Percentiles rank a stretch among this genome's conserved stretches.
Conservation (phyloP, 257 asterid genomes). For the Solanum okadae region DNA sequence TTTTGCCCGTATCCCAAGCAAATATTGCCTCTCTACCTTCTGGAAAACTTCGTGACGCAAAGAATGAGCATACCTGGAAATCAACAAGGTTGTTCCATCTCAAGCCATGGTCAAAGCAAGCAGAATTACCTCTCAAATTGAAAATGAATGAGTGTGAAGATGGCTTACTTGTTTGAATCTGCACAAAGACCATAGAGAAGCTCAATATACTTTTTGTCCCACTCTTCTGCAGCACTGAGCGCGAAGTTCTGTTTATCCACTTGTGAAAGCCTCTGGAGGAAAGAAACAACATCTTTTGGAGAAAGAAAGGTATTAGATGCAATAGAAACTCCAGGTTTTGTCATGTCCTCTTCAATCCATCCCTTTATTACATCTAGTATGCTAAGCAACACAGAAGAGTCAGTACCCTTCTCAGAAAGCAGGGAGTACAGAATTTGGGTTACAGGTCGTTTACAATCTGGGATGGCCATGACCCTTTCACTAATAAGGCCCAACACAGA, state of each 20-base stretch:
- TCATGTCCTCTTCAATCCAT: conserved; percentile 85
- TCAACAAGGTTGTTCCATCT: conserved; percentile 14
- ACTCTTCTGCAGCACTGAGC: conserved; percentile 57
- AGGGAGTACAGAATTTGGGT: conserved; percentile 74
- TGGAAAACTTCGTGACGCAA: conserved; percentile 88
- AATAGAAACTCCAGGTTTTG: conserved; percentile 64
- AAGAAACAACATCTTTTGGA: conserved; percentile 81
- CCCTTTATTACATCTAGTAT: conserved; percentile 80
- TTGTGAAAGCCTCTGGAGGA: conserved; percentile 96
- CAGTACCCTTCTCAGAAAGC: conserved; percentile 87
- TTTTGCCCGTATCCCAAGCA: conserved; percentile 89
- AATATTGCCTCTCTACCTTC: conserved; percentile 93
- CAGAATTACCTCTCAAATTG: neutral
- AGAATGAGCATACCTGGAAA: conserved; percentile 64
- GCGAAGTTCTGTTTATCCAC: conserved; percentile 84
- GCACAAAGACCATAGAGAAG: conserved; percentile 95
- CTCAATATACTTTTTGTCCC: conserved; percentile 88
- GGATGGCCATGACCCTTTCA: conserved; percentile 83
- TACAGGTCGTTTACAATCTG: conserved; percentile 88
- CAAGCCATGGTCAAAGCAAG: neutral
- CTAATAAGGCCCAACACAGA: conserved; percentile 73
- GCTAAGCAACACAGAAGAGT: conserved; percentile 87
- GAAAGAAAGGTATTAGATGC: conserved; percentile 58
- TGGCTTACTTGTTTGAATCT: conserved; percentile 69
- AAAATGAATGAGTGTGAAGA: neutral